These are phyloP conservation scores for Macrophomina pseudophaseolina DNA, from an alignment of 2,329 filamentous ascomycete species.

Conservation along the genomic window DNA sequence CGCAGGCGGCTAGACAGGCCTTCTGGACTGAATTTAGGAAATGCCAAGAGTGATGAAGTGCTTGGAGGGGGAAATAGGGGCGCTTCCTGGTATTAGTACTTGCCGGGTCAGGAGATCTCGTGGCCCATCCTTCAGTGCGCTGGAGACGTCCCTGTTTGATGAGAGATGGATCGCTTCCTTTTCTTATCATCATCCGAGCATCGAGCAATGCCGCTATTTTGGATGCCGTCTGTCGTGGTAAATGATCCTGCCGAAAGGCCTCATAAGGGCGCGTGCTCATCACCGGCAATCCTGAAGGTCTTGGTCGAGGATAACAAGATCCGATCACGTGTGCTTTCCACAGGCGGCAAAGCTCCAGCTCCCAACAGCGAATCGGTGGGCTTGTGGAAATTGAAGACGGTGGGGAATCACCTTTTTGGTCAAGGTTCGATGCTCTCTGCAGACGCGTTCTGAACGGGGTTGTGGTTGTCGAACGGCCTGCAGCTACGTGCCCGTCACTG, in stretches of 20 bases:
- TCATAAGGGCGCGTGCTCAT: background rate
- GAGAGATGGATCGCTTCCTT: background rate
- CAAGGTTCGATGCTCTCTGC: background rate
- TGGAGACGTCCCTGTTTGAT: background rate
- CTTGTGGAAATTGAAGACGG: background rate
- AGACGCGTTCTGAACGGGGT: background rate
- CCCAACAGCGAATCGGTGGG: background rate
- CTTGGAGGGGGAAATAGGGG: constrained; percentile 17
- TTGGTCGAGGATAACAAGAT: background rate
- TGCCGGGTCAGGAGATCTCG: constrained; percentile 7
- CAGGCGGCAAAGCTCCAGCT: background rate
- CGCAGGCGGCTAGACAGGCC: constrained; percentile 4
- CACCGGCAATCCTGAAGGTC: background rate
- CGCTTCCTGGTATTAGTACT: constrained; percentile 8
- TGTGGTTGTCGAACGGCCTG: background rate
- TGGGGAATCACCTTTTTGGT: background rate
- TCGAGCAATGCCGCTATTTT: constrained; percentile 14
- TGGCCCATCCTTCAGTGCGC: constrained; percentile 3
- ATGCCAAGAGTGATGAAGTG: constrained; percentile 5
- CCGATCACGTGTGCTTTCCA: background rate
- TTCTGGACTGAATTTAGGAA: background rate
- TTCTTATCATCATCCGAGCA: constrained; percentile 15
- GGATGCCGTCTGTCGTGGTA: background rate
- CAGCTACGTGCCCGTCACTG: constrained; percentile 4
- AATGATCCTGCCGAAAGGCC: constrained; percentile 4